Evolutionary conservation across 2,329 filamentous ascomycete genomes (phyloP), one percentile per base, ranked within the genome.

Genomic region (Arthrobotrys megalospora): DNA sequence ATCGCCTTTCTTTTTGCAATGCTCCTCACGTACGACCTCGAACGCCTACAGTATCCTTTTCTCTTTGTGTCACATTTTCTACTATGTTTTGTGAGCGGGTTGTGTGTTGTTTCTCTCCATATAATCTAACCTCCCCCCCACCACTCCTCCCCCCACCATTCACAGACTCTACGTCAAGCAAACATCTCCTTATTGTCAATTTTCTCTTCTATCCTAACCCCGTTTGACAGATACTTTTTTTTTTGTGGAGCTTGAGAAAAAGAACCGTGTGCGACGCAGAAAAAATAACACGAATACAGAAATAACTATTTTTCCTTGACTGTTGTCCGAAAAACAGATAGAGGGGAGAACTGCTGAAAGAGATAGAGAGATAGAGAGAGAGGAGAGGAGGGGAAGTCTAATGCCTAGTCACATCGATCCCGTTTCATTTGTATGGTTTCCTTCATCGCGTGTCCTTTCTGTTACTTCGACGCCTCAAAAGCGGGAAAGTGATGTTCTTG

Each of bases 71-170:
- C 64, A 53, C 65, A 70, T 64, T 65, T 76, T 52, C 67, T 45
- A 52, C 52, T 67, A 71, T 67, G 43, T 77, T 73, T 77, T 77
- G 66, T 77, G 73, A 77, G 73, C 73, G 66, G 73, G 70, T 71
- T 77, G 72, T 71, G 73, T 71, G 66, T 71, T 75, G 63, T 68
- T 73, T 66, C 19, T 52, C 36, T n/a, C 28, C 62, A 75, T 67
- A 65, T 75, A 67, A 67, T 75, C 16, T 43, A 67, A 67, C 60
- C 16, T 34, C 24, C 48, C 24, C 48, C 55, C 21, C 24, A 28
- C 55, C 48, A 47, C 50, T 63, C 36, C 48, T 63, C 32, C 53
- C 32, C 41, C 63, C n/a, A 65, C 47, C 32, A 62, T 55, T 60
- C 47, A 71, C 66, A 62, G 73, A 77, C 73, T 67, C 73, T 67